Percentiles rank a stretch among this genome's conserved stretches.
Conservation (phyloP, 2,329 filamentous ascomycete genomes). For the Aspergillus sp. region DNA sequence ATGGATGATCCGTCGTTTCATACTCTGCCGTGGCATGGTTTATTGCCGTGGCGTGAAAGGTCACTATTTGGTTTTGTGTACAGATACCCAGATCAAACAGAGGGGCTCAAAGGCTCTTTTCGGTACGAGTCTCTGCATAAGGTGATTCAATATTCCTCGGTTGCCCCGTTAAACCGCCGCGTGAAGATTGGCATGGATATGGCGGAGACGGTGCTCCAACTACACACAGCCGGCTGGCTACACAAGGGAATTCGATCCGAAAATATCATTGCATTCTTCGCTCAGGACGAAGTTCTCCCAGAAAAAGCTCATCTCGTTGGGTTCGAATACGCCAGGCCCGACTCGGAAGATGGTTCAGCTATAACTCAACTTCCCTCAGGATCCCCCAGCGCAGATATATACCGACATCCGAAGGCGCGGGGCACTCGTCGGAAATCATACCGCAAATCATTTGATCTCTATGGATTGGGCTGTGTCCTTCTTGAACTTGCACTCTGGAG, state of each 20-base stretch:
- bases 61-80: background rate
- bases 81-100: background rate
- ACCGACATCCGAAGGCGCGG: background rate
- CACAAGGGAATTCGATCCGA: background rate
- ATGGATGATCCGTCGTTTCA: background rate
- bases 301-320: background rate
- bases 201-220: background rate
- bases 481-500: background rate
- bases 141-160: background rate
- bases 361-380: background rate
- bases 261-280: background rate
- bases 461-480: background rate
- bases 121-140: background rate
- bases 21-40: background rate
- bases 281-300: background rate
- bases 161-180: background rate
- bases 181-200: background rate
- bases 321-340: background rate
- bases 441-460: background rate
- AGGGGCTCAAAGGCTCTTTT: background rate
- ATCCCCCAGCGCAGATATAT: background rate
- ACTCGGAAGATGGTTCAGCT: background rate
- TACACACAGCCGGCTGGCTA: background rate
- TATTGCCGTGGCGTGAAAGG: background rate
- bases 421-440: background rate